Base-by-base conservation (phyloP, 2,329 filamentous ascomycete genomes). In the Waltergamsia citrina region DNA sequence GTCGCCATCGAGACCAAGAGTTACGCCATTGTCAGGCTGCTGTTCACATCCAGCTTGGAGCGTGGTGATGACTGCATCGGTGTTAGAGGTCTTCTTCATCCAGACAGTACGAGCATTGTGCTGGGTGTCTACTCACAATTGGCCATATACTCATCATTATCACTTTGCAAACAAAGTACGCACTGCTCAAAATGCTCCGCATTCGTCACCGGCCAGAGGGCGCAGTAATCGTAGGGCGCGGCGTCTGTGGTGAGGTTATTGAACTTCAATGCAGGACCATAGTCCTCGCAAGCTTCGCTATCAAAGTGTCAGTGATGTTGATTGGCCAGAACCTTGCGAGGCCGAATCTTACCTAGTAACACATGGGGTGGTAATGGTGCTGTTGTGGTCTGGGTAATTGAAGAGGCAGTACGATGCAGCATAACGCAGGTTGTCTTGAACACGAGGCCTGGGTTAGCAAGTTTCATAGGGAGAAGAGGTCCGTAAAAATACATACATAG, bases 1-100 rank as follows among this genome's bases (percentile, higher is more conserved):
- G 15, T 56, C 52, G 16, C 75, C 74, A 5, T 66, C 48, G 1
- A 75, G 45, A 4, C 65, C 65, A n/a, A 79, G 44, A 0, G 54
- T 64, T 0, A 52, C 44, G 0, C 72, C 73, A 0, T 59, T 49
- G 0, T 46, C 40, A 0, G 75, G 71, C 37, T 57, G 57, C 41
- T 78, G 69, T 34, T 61, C 47, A 43, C 76, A 80, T 6, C 68
- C 74, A 14, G 70, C 73, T 37, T 73, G 55, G 7, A 80, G 59
- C 23, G 69, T 54, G 10, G 57, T 64, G 27, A 74, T 41, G 40
- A 69, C 65, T 69, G 22, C 6, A 3, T 5, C 2, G 4, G 6
- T 27, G 14, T 28, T 22, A 18, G 22, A 15, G 7, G n/a, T n/a
- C n/a, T n/a, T n/a, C n/a, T n/a, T n/a, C n/a, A n/a, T n/a, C n/a